Evolutionary conservation across 106 monocot species (phyloP).

Genomic region (Allium sativum): DNA sequence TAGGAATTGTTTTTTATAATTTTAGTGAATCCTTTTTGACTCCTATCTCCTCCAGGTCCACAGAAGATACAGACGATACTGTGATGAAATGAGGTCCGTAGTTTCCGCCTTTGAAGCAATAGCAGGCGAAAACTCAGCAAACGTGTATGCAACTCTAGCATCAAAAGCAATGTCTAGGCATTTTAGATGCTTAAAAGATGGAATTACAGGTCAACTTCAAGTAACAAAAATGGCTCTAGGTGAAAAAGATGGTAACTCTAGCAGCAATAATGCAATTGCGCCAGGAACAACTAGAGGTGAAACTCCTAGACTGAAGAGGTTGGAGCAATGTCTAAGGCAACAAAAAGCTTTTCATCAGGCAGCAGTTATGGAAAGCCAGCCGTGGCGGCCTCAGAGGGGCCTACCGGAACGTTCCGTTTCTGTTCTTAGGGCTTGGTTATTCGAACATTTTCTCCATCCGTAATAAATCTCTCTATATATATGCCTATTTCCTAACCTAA

Average conservation of each 20-base stretch:
- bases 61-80: conserved; percentile 50
- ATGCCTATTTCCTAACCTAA: not conserved
- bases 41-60: conserved; percentile 30
- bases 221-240: conserved; percentile 52
- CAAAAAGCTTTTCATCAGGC: conserved; percentile 64
- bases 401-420: conserved; percentile 69
- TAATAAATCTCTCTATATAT: conserved; percentile 13
- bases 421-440: conserved; percentile 81
- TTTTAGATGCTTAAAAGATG: conserved; percentile 67
- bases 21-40: not conserved
- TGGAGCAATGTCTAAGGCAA: conserved; percentile 62
- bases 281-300: conserved; percentile 44
- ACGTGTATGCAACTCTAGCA: conserved; percentile 54
- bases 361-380: conserved; percentile 43
- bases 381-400: conserved; percentile 88
- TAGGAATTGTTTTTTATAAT: not conserved
- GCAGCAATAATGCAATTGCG: not conserved
- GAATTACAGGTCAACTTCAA: conserved; percentile 37
- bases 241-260: conserved; percentile 18
- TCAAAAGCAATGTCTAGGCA: conserved; percentile 83
- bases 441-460: conserved; percentile 94
- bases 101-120: conserved; percentile 51
- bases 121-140: conserved; percentile 46
- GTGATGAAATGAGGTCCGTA: conserved; percentile 58
- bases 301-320: conserved; percentile 60